Evolutionary conservation across 495 filamentous ascomycete species (phyloP).

Genomic region (Glonium stellatum): DNA sequence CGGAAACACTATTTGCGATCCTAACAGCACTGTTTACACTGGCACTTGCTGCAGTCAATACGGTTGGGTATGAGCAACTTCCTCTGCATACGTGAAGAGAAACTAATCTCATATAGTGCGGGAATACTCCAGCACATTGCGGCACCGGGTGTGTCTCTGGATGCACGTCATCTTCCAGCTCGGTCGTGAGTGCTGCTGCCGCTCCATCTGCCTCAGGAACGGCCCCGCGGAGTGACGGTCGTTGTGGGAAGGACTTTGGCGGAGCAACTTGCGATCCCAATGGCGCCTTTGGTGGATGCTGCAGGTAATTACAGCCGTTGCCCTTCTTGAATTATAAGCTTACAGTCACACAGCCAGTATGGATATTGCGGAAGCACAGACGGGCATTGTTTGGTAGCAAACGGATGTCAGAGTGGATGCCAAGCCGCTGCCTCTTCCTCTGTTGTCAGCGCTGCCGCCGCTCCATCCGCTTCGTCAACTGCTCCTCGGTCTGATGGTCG

Average conservation of each 20-base stretch:
- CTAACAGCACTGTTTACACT: conserved; percentile 31
- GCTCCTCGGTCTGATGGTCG: conserved; percentile 19
- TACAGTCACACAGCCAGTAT: conserved; percentile 2
- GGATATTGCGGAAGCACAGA: conserved; percentile 29
- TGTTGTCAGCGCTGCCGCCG: not conserved
- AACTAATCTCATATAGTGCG: conserved; percentile 24
- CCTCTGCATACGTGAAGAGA: not conserved
- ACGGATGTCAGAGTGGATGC: conserved; percentile 30
- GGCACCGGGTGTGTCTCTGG: conserved; percentile 36
- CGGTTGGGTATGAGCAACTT: conserved; percentile 27
- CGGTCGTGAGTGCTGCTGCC: conserved; percentile 7
- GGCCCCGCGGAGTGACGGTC: conserved; percentile 32
- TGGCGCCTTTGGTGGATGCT: conserved; percentile 33
- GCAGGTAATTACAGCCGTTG: conserved; percentile 4
- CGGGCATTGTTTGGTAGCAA: conserved; percentile 23
- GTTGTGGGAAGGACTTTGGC: conserved; percentile 31
- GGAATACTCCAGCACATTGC: conserved; percentile 34
- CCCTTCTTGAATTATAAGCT: not conserved
- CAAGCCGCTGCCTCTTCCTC: not conserved
- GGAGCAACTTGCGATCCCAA: conserved; percentile 32
- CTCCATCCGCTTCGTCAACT: not conserved
- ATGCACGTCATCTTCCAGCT: conserved; percentile 21
- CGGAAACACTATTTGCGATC: conserved; percentile 33
- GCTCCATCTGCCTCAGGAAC: conserved; percentile 5
- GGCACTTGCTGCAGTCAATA: conserved; percentile 30